phyloP scores from a whole-genome alignment of 2,329 filamentous ascomycete genomes.

The Ceratocystis alfenasii region DNA sequence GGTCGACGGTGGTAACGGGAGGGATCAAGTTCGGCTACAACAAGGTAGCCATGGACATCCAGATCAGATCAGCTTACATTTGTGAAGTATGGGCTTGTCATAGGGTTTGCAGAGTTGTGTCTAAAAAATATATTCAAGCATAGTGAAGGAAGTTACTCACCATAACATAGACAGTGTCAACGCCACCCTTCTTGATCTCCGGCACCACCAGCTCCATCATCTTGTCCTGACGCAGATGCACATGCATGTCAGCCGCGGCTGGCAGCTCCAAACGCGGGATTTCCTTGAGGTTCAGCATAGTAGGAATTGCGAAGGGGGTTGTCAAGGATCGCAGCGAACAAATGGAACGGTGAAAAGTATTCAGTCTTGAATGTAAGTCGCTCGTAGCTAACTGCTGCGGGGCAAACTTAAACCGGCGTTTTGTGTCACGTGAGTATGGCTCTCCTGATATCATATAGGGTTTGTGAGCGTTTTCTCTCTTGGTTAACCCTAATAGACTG shows the following conservation, averaged over 20 bases:
- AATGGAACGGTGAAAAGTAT: no score
- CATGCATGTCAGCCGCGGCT: conserved; percentile 55
- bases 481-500: neutral
- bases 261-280: conserved; percentile 41
- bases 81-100: neutral
- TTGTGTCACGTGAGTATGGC: neutral
- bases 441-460: neutral
- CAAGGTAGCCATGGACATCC: neutral
- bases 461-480: neutral
- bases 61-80: conserved; percentile 16
- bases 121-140: neutral
- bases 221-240: conserved; percentile 57
- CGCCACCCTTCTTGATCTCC: conserved; percentile 46
- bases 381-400: neutral
- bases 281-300: conserved; percentile 30
- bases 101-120: neutral
- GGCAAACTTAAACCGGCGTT: neutral
- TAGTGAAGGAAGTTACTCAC: neutral
- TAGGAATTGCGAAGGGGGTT: neutral
- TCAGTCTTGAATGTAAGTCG: neutral
- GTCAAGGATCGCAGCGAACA: neutral
- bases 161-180: conserved; percentile 47
- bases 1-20: conserved; percentile 46
- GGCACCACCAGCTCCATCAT: conserved; percentile 48
- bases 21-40: conserved; percentile 30